Evolutionary conservation across 495 filamentous ascomycete species (phyloP).

Genomic region (Neurospora sp.): DNA sequence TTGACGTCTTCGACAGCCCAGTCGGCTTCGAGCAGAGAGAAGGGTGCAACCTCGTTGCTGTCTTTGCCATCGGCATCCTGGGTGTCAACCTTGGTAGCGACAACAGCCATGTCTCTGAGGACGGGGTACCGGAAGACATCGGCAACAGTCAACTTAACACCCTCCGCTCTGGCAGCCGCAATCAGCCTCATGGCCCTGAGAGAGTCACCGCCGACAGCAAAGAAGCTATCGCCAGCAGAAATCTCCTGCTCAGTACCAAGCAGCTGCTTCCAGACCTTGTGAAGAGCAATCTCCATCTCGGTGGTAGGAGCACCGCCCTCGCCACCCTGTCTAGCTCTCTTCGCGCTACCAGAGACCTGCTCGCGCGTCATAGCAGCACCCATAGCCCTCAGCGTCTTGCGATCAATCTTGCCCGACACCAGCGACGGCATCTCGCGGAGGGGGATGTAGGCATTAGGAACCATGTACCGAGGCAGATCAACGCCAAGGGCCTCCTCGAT

Average conservation of each 20-base stretch:
- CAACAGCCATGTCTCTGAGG: conserved; percentile 28
- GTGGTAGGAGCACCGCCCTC: conserved; percentile 12
- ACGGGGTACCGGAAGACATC: conserved; percentile 34
- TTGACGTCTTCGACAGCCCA: conserved; percentile 19
- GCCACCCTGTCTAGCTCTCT: conserved; percentile 7
- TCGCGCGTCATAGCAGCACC: conserved; percentile 25
- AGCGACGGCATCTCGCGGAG: conserved; percentile 44
- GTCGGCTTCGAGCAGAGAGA: conserved; percentile 18
- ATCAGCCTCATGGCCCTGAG: conserved; percentile 45
- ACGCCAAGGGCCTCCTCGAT: conserved; percentile 26
- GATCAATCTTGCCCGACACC: conserved; percentile 52
- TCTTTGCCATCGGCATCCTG: background rate
- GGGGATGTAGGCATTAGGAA: conserved; percentile 53
- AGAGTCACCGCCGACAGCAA: conserved; percentile 44
- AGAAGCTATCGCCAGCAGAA: conserved; percentile 38
- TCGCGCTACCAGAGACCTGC: conserved; percentile 18
- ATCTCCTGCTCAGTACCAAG: conserved; percentile 18
- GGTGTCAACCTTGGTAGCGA: conserved; percentile 9
- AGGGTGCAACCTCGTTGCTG: conserved; percentile 7
- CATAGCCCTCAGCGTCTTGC: conserved; percentile 41
- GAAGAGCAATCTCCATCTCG: conserved; percentile 19
- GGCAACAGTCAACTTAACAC: conserved; percentile 30
- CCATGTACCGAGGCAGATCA: conserved; percentile 43
- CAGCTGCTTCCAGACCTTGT: conserved; percentile 21
- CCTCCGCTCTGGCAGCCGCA: conserved; percentile 28